Evolutionary conservation across 164 flowering plant genomes (phyloP), one percentile per base, ranked within the genome.

Genomic region (Kingdonia uniflora): DNA sequence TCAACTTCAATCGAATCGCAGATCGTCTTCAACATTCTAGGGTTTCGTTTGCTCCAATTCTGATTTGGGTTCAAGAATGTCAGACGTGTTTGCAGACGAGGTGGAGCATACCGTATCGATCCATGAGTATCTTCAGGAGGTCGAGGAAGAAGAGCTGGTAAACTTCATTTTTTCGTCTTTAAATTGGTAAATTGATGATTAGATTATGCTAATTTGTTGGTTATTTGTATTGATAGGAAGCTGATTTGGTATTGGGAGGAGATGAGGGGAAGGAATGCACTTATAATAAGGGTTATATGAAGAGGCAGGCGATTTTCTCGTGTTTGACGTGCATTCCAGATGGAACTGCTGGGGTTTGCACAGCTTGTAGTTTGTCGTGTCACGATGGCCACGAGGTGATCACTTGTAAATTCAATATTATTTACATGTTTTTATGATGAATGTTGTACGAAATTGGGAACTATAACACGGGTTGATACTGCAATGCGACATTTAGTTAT

Each of bases 251-350:
- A 47, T 73, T 94, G 84, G 99, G 99, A 16, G 99, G 97, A 43
- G 99, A 94, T 63, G 95, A 84, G 42, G 99, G 97, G 24, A 82
- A 94, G 59, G 96, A 86, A 52, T 94, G 97, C 58, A 94, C 99
- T 33, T 94, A 87, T 57, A 39, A 19, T 2, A 83, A 87, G 40
- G 97, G 96, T 35, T 87, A 87, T 64, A 79, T 89, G 91, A 94
- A 89, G 76, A 81, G 97, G 65, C 99, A 94, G 52, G 97, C 97
- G 11, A 68, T 94, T 59, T 94, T 89, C 66, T 94, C 97, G 14
- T 94, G 99, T 60, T 66, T 94, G 61, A 94, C 97, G 15, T 94
- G 99, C 74, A 79, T 85, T 16, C 95, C 96, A 0, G 85, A 80
- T 54, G 99, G 99, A 45, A 83, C 79, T 79, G 95, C 92, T 68